Percentiles rank a stretch among this genome's conserved stretches.
These are phyloP conservation scores for Exobasidium rhododendri DNA, from an alignment of 1,284 basidiomycete species.

Conservation along the genomic window DNA sequence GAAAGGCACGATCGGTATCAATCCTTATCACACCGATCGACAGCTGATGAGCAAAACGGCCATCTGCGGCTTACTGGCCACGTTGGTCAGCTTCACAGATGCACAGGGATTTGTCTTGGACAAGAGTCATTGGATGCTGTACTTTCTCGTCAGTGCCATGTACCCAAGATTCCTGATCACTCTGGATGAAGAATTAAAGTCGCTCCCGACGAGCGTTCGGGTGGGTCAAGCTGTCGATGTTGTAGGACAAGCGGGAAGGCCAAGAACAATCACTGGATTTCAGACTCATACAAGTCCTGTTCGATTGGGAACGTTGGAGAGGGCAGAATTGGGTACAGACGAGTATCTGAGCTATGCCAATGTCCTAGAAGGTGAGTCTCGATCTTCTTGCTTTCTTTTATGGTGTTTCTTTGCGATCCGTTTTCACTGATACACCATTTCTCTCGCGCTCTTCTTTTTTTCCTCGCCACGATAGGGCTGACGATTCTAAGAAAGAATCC, in stretches of 20 bases:
- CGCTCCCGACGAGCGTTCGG: slow-evolving; percentile 81
- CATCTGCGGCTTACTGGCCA: slow-evolving; percentile 84
- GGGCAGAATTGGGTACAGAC: slow-evolving; percentile 93
- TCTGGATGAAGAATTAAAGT: slow-evolving; percentile 73
- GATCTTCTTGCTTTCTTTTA: no score
- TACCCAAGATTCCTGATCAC: slow-evolving; percentile 98
- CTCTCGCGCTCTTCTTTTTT: no score
- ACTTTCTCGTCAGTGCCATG: slow-evolving; percentile 91
- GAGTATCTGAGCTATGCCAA: slow-evolving; percentile 88
- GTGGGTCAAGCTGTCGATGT: slow-evolving; percentile 72
- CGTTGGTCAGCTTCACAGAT: slow-evolving; percentile 87
- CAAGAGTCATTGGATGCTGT: slow-evolving; percentile 98
- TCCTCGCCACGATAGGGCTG: no score
- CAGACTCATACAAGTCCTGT: slow-evolving; percentile 94
- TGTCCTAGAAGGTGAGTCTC: slow-evolving; percentile 45
- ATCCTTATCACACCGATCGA: slow-evolving; percentile 93
- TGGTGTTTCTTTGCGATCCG: no score
- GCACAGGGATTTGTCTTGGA: slow-evolving; percentile 87
- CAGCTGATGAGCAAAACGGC: slow-evolving; percentile 84
- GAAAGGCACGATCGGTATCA: slow-evolving; percentile 96
- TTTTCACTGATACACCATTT: no score
- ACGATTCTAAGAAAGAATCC: slow-evolving; percentile 57
- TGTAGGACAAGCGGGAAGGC: slow-evolving; percentile 57
- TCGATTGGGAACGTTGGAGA: slow-evolving; percentile 83
- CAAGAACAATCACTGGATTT: slow-evolving; percentile 52